These are phyloP conservation scores for Arachnopeziza araneosa DNA, from an alignment of 2,329 filamentous ascomycete genomes.

Conservation along the genomic window DNA sequence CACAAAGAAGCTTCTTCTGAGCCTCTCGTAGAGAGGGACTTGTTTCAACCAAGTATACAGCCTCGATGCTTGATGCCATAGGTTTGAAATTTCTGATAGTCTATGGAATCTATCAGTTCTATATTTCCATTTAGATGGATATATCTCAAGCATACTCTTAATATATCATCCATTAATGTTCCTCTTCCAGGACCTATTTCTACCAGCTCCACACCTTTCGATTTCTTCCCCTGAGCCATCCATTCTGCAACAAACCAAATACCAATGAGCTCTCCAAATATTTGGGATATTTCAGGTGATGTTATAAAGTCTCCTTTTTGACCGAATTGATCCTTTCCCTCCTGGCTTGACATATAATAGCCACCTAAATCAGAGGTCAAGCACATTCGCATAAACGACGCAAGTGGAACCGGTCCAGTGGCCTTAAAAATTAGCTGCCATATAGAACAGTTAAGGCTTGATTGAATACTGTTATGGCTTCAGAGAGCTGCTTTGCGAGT, in stretches of 20 bases:
- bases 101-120: constrained; percentile 37
- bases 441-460: not conserved
- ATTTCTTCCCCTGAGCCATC: constrained; percentile 79
- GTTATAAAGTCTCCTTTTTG: constrained; percentile 91
- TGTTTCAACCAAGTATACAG: constrained; percentile 94
- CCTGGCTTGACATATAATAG: constrained; percentile 77
- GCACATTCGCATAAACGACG: constrained; percentile 97
- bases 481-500: constrained; percentile 76
- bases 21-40: constrained; percentile 70
- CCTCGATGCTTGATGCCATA: constrained; percentile 71
- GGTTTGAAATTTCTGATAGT: constrained; percentile 78
- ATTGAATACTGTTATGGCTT: constrained; percentile 72
- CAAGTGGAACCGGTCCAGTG: constrained; percentile 86
- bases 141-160: constrained; percentile 57
- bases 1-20: constrained; percentile 80
- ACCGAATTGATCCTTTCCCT: constrained; percentile 83
- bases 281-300: constrained; percentile 93
- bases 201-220: constrained; percentile 75
- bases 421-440: constrained; percentile 45
- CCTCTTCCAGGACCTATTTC: constrained; percentile 92
- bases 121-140: not conserved
- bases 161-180: constrained; percentile 94
- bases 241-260: constrained; percentile 96
- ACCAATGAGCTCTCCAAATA: constrained; percentile 91
- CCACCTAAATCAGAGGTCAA: constrained; percentile 85